A percentile compares a stretch with the other conserved stretches of the same genome.
Evolutionary conservation across 2,329 filamentous ascomycete genomes (phyloP).

Genomic region (Apiospora phragmitis): DNA sequence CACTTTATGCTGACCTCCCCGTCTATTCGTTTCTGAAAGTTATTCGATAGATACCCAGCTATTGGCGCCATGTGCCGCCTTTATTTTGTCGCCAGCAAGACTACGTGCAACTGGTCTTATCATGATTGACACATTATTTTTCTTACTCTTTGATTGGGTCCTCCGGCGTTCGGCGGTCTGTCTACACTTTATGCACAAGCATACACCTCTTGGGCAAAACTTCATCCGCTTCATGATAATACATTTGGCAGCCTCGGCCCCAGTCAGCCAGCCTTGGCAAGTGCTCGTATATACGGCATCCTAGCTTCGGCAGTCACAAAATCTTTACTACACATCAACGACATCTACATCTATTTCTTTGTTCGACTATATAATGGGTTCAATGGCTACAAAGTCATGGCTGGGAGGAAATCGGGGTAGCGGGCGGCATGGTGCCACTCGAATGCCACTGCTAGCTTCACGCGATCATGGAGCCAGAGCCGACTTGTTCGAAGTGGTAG

Average conservation of each 20-base stretch:
- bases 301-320: neutral
- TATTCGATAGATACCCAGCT: constrained; percentile 10
- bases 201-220: neutral
- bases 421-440: neutral
- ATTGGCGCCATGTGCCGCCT: neutral
- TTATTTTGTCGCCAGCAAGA: constrained; percentile 2
- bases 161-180: neutral
- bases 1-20: neutral
- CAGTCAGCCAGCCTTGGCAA: neutral
- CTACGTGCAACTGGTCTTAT: neutral
- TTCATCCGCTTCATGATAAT: constrained; percentile 4
- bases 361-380: neutral
- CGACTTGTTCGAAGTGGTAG: neutral
- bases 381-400: neutral
- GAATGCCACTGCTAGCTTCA: neutral
- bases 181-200: neutral
- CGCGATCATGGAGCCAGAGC: neutral
- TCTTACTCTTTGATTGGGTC: neutral
- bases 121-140: neutral
- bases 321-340: neutral
- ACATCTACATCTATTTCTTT: constrained; percentile 4
- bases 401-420: neutral
- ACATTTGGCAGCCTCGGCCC: constrained; percentile 4
- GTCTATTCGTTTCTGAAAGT: neutral
- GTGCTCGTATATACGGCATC: constrained; percentile 1